Percentiles rank a stretch among this genome's conserved stretches.
These are phyloP conservation scores for Citrullus mucosospermus DNA, from an alignment of 306 rosid genomes.

Conservation along the genomic window DNA sequence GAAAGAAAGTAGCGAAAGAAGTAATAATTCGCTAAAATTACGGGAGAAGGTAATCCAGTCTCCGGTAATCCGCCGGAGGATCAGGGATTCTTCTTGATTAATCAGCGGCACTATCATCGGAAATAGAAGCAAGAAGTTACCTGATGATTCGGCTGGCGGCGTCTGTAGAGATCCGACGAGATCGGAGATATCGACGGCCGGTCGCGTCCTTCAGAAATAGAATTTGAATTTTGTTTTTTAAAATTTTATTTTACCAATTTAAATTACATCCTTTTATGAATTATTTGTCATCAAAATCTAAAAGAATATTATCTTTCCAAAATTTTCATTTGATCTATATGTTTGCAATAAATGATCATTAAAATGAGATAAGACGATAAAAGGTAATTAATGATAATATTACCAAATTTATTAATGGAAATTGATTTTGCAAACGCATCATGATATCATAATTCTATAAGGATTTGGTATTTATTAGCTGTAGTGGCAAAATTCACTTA, in stretches of 20 bases:
- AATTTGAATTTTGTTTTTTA: neutral
- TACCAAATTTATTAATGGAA: neutral
- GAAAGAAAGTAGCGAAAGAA: neutral
- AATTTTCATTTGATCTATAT: neutral
- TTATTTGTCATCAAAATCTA: neutral
- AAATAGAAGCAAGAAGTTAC: neutral
- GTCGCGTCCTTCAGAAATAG: neutral
- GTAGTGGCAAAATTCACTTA: neutral
- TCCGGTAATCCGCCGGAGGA: neutral
- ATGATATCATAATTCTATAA: neutral
- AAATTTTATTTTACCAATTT: neutral
- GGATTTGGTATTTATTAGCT: neutral
- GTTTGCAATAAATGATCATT: neutral
- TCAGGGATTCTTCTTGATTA: neutral
- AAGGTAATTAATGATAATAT: neutral
- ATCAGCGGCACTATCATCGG: neutral
- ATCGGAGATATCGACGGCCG: neutral
- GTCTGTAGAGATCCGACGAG: neutral
- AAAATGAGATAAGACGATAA: neutral
- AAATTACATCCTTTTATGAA: neutral
- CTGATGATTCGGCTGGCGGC: neutral
- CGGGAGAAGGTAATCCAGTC: neutral
- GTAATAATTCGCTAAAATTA: neutral
- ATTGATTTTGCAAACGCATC: neutral
- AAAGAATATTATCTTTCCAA: neutral